These are phyloP conservation scores for Geranium brycei DNA, from an alignment of 345 rosid species.

Conservation along the genomic window DNA sequence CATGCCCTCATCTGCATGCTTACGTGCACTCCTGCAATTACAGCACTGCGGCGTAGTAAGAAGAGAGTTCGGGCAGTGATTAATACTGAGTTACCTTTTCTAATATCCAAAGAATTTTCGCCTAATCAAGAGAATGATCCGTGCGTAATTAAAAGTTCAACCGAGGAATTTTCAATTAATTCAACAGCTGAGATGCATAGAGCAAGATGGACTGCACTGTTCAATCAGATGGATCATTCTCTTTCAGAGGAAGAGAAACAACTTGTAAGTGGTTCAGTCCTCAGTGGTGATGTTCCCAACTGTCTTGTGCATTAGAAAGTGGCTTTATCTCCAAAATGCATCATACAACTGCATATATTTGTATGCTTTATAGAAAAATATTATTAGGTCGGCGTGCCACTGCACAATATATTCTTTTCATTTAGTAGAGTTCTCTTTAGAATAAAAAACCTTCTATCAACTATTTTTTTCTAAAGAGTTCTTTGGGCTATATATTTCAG, in stretches of 20 bases:
- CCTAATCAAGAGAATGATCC: conserved; percentile 31
- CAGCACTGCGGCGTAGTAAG: conserved; percentile 84
- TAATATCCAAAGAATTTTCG: conserved; percentile 61
- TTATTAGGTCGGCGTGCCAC: too few relatives aligned
- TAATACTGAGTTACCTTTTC: conserved; percentile 58
- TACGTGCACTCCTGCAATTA: conserved; percentile 14
- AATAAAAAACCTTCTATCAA: background rate
- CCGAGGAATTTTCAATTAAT: conserved; percentile 19
- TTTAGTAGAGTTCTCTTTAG: background rate
- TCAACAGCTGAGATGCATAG: conserved; percentile 38
- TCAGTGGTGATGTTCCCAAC: background rate
- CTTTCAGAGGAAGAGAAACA: conserved; percentile 71
- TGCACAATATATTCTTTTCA: too few relatives aligned
- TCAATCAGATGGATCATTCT: conserved; percentile 65
- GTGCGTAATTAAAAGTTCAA: conserved; percentile 14
- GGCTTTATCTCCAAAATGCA: too few relatives aligned
- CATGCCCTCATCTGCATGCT: background rate
- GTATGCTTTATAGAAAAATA: too few relatives aligned
- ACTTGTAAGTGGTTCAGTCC: conserved; percentile 38
- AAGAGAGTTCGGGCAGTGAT: conserved; percentile 73
- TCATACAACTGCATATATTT: too few relatives aligned
- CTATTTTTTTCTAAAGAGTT: background rate
- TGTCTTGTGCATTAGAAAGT: background rate
- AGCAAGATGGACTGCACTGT: conserved; percentile 50
- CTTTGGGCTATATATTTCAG: conserved; percentile 23